Evolutionary conservation across 148 eudicot genomes (phyloP).

Genomic region (Salicornia ramosissima): DNA sequence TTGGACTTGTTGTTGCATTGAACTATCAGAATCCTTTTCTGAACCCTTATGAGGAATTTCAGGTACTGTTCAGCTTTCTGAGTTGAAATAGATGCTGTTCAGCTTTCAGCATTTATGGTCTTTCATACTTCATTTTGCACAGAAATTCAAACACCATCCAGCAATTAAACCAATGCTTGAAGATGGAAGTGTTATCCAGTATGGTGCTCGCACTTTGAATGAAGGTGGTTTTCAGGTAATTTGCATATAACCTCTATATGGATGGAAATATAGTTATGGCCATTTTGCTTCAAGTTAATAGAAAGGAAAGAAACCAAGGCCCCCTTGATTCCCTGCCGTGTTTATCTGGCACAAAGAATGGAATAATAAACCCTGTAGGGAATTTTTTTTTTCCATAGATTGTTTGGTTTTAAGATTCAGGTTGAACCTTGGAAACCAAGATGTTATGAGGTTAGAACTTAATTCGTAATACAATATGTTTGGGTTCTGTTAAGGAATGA

Average conservation of each 20-base stretch:
- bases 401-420: no score
- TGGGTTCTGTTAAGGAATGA: no score
- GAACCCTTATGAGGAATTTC: slow-evolving; percentile 92
- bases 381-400: no score
- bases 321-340: no score
- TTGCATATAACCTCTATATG: not conserved
- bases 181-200: slow-evolving; percentile 83
- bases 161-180: slow-evolving; percentile 76
- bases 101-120: not conserved
- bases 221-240: slow-evolving; percentile 98
- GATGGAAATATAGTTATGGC: not conserved
- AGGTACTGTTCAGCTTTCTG: slow-evolving; percentile 38
- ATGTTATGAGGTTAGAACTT: no score
- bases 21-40: slow-evolving; percentile 80
- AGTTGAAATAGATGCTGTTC: not conserved
- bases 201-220: slow-evolving; percentile 94
- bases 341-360: no score
- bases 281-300: no score
- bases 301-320: no score
- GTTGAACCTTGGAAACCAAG: no score
- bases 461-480: no score
- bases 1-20: slow-evolving; percentile 90
- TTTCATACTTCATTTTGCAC: slow-evolving; percentile 17
- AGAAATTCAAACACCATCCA: slow-evolving; percentile 94
- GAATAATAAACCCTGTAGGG: no score